Conservation (phyloP, 768 basidiomycete genomes). For the Boletus coccyginus region DNA sequence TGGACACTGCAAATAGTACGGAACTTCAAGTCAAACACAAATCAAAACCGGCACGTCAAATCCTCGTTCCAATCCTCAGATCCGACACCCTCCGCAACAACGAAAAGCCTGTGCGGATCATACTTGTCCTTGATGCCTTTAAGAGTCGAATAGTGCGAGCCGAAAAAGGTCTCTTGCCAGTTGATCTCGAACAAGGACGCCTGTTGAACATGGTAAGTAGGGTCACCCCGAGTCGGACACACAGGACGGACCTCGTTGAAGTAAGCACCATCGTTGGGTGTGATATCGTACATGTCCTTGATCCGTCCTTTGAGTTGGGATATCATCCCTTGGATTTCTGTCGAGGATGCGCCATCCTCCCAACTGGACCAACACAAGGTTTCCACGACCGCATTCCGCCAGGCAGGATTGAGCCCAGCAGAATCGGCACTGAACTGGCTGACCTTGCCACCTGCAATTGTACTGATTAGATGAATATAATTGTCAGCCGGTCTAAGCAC, state of each 20-base stretch:
- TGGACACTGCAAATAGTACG: too few species aligned
- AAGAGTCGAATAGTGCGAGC: constrained; percentile 41
- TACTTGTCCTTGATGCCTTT: constrained; percentile 38
- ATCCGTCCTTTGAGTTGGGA: constrained; percentile 16
- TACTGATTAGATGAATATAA: constrained; percentile 22
- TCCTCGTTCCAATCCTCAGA: constrained; percentile 21
- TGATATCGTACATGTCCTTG: too few species aligned
- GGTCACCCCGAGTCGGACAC: too few species aligned
- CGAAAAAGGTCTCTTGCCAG: constrained; percentile 44
- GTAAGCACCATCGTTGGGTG: too few species aligned
- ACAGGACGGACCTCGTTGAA: too few species aligned
- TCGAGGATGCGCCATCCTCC: constrained; percentile 19
- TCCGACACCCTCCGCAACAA: constrained; percentile 20
- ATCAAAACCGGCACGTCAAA: constrained; percentile 13
- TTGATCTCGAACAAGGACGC: constrained; percentile 40
- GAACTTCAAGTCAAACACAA: constrained; percentile 1
- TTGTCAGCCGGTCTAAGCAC: too few species aligned
- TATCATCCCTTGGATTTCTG: constrained; percentile 14
- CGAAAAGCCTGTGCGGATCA: constrained; percentile 9
- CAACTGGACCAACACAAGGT: constrained; percentile 19
- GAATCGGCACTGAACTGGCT: constrained; percentile 35
- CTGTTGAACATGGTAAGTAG: too few species aligned
- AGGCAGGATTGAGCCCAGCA: constrained; percentile 46
- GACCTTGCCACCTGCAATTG: constrained; percentile 44
- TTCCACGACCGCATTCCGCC: constrained; percentile 41